Base-by-base conservation (phyloP, 208 protist species). In the Lotmaria passim region DNA sequence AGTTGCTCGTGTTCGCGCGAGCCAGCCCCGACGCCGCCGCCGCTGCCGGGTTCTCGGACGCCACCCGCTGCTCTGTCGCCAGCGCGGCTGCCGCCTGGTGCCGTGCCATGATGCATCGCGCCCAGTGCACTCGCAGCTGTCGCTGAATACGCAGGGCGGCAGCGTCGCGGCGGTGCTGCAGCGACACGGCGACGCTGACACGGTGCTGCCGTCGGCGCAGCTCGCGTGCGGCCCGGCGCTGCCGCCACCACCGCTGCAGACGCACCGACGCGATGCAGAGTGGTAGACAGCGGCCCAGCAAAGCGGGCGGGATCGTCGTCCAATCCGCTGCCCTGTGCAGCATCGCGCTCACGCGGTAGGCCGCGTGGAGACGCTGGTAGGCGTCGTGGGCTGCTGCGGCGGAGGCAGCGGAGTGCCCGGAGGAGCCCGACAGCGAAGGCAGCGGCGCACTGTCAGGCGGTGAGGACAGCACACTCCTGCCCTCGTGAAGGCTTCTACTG, bases 161-260 rank as follows among this genome's bases (percentile, higher is more conserved):
- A 23, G 50, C 53, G 51, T 77, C 72, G 46, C 51, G 56, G 0
- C 44, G 47, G n/a, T 70, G 51, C 58, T 82, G 34, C 23, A 21
- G 21, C 19, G 19, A 7, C 2, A 69, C 21, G 38, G 55, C 30
- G 11, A 31, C 51, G 41, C 21, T 7, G n/a, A 52, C 41, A 3
- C 31, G 17, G 6, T 3, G 12, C 33, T 67, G 74, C 3, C 61
- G 58, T 30, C 39, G 31, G 38, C 19, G 39, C 44, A 58, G 38
- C 26, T 43, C 58, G 34, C 26, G 38, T 21, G 39, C 58, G 14
- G 63, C 62, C 15, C 66, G 46, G 11, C 47, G 48, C 36, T 61
- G 74, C n/a, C 80, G 73, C 83, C 83, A 89, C 70, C 61, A 52
- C 43, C 36, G 59, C 69, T 89, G 83, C 23, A 89, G 51, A 26